Percentiles rank a stretch among this genome's conserved stretches.
Evolutionary conservation across 495 filamentous ascomycete species (phyloP).

Genomic region (Podospora tetraspora): DNA sequence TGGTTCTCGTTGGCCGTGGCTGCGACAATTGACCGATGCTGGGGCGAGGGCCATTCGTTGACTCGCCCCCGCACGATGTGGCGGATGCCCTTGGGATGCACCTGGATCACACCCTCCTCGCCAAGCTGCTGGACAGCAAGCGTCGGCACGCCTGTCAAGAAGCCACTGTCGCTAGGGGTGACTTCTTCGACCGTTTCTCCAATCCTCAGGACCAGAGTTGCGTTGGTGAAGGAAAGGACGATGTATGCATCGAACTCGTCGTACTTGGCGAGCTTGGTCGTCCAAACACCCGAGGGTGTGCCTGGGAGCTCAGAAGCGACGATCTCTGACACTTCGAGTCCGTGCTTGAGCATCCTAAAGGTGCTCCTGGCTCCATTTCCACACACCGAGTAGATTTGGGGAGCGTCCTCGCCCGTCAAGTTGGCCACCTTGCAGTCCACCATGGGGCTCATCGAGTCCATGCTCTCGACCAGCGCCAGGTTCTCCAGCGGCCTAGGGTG

Average conservation of each 20-base stretch:
- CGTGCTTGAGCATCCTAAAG: constrained; percentile 88
- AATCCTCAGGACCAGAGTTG: constrained; percentile 80
- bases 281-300: constrained; percentile 88
- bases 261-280: constrained; percentile 73
- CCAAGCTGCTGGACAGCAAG: constrained; percentile 91
- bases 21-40: constrained; percentile 93
- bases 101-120: constrained; percentile 86
- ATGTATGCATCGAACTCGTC: constrained; percentile 84
- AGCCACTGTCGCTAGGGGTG: constrained; percentile 69
- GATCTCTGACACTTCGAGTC: constrained; percentile 87
- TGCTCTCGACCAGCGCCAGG: constrained; percentile 74
- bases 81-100: constrained; percentile 90
- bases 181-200: constrained; percentile 96
- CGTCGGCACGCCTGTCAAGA: constrained; percentile 79
- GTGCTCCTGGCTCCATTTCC: constrained; percentile 82
- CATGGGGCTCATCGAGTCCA: constrained; percentile 85
- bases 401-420: constrained; percentile 82
- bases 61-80: constrained; percentile 80
- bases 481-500: constrained; percentile 74
- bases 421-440: constrained; percentile 89
- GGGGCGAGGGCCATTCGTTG: constrained; percentile 90
- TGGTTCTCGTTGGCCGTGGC: constrained; percentile 91
- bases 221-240: constrained; percentile 63
- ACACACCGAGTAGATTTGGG: constrained; percentile 90
- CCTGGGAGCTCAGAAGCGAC: constrained; percentile 85